A percentile compares a stretch with the other conserved stretches of the same genome.
These are phyloP conservation scores for Sphagnum fallax DNA, from an alignment of 228 moss, liverwort and hornwort species.

Conservation along the genomic window DNA sequence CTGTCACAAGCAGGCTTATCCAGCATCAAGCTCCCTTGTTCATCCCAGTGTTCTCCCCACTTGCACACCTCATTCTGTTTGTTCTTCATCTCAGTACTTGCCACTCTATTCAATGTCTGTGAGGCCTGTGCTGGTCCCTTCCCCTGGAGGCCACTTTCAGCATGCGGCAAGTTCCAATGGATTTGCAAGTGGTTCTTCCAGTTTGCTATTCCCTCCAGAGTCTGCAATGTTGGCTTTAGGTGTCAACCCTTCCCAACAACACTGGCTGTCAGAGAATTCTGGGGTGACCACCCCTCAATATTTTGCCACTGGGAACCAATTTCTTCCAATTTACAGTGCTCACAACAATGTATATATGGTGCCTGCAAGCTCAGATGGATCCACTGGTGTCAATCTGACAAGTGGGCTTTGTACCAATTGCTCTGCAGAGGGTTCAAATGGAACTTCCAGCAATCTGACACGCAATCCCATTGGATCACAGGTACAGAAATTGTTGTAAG, in stretches of 20 bases:
- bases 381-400: constrained; percentile 7
- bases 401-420: constrained; percentile 17
- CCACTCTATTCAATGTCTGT: constrained; percentile 13
- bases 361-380: constrained; percentile 5
- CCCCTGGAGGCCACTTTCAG: constrained; percentile 15
- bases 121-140: constrained; percentile 12
- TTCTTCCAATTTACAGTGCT: constrained; percentile 13
- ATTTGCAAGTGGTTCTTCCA: constrained; percentile 4
- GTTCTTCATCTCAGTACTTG: constrained; percentile 4
- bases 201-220: constrained; percentile 14
- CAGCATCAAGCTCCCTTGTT: constrained; percentile 4
- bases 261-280: constrained; percentile 4
- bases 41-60: constrained; percentile 14
- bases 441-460: constrained; percentile 2
- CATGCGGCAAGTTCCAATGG: constrained; percentile 24
- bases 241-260: constrained; percentile 12
- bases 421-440: constrained; percentile 9
- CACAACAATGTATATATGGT: constrained; percentile 12
- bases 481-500: not conserved
- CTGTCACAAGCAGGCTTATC: constrained; percentile 14
- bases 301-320: constrained; percentile 5
- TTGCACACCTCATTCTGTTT: constrained; percentile 3
- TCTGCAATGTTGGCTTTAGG: constrained; percentile 17
- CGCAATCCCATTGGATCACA: constrained; percentile 6
- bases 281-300: constrained; percentile 1